Conservation (phyloP, 2,329 filamentous ascomycete genomes). For the Ophiocordyceps camponoti-leonardi region DNA sequence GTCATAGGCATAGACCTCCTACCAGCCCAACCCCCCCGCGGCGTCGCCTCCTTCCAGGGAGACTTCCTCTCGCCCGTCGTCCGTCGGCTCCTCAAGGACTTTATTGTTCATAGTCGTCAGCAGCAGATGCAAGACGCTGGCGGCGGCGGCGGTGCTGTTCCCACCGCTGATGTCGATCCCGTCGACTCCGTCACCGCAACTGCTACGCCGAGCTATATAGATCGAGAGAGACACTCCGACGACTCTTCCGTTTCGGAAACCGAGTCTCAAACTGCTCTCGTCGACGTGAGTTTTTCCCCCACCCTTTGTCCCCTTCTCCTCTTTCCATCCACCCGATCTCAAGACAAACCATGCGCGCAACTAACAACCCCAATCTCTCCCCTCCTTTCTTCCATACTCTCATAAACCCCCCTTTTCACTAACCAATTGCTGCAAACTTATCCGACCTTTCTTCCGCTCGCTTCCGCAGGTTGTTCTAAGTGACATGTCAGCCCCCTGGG, state of each 20-base stretch:
- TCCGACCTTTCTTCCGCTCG: not conserved
- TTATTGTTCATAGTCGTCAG: conserved; percentile 43
- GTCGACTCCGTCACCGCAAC: not conserved
- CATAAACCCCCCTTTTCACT: not conserved
- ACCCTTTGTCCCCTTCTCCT: not conserved
- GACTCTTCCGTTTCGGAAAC: not conserved
- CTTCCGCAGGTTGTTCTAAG: conserved; percentile 58
- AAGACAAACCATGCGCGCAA: no score
- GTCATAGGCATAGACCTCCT: conserved; percentile 90
- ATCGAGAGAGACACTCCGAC: conserved; percentile 35
- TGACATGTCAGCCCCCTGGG: conserved; percentile 99
- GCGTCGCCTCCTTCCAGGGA: conserved; percentile 89
- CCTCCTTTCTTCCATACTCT: no score
- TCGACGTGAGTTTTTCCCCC: conserved; percentile 40
- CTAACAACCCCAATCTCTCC: no score
- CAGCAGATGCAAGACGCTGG: conserved; percentile 2
- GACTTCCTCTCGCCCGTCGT: conserved; percentile 68
- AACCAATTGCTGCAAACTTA: no score
- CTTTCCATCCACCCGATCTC: not conserved
- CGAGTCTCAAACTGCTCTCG: conserved; percentile 19
- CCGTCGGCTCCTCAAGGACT: conserved; percentile 60
- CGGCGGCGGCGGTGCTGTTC: no score
- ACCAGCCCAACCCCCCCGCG: conserved; percentile 74
- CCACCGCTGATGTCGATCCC: no score
- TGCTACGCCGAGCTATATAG: conserved; percentile 40